Conservation (phyloP, 1,284 basidiomycete species). For the Bjerkandera adusta region DNA sequence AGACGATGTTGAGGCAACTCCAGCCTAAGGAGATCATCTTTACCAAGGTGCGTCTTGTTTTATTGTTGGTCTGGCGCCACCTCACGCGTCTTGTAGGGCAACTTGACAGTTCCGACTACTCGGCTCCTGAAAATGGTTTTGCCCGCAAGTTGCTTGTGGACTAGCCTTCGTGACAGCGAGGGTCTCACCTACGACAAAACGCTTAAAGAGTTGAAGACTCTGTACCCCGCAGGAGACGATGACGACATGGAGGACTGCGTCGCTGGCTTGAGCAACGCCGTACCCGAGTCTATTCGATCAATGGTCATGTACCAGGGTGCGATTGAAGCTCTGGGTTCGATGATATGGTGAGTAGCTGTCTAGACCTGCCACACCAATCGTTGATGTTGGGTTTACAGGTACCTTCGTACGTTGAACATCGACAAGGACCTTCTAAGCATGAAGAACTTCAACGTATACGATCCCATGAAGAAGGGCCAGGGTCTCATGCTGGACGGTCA, state of each 20-base stretch:
- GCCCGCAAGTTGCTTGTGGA: slow-evolving; percentile 83
- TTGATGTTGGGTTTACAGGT: slow-evolving; percentile 41
- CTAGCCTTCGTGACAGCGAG: slow-evolving; percentile 79
- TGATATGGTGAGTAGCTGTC: slow-evolving; percentile 68
- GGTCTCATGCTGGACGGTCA: slow-evolving; percentile 90
- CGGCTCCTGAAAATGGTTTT: slow-evolving; percentile 80
- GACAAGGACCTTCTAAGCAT: slow-evolving; percentile 91
- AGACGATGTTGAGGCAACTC: slow-evolving; percentile 92
- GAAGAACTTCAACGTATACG: slow-evolving; percentile 95
- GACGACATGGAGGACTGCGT: slow-evolving; percentile 44
- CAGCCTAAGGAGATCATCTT: slow-evolving; percentile 92
- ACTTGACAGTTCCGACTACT: slow-evolving; percentile 77
- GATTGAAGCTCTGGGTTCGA: slow-evolving; percentile 82
- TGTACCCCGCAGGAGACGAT: slow-evolving; percentile 55
- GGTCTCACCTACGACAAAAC: slow-evolving; percentile 78
- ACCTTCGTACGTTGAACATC: slow-evolving; percentile 88
- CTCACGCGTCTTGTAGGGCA: slow-evolving; percentile 50
- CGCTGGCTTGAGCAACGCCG: slow-evolving; percentile 42
- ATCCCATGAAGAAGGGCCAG: slow-evolving; percentile 86
- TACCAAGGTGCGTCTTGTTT: slow-evolving; percentile 66
- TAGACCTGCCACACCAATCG: background rate
- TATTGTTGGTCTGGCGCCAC: background rate
- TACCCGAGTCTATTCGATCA: slow-evolving; percentile 74
- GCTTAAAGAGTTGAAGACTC: slow-evolving; percentile 61
- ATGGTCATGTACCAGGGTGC: slow-evolving; percentile 68